Conservation (phyloP, 257 asterid genomes). For the Ilex asprella region DNA sequence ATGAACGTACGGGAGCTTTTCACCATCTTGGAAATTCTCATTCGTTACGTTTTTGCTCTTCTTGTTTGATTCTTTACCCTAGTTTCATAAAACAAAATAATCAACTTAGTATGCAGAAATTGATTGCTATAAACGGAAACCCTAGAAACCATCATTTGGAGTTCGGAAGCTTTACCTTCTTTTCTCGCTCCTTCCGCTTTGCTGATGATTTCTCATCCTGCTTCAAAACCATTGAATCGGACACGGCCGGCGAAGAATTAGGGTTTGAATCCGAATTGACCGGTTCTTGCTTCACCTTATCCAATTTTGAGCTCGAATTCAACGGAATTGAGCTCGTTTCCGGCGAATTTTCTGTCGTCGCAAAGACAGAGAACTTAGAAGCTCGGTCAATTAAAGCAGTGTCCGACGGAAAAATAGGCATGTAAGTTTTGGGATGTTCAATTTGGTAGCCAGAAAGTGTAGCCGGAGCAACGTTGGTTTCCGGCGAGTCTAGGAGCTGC, state of each 20-base stretch:
- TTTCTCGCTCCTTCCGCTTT: slow-evolving; percentile 82
- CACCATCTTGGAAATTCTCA: slow-evolving; percentile 44
- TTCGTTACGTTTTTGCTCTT: slow-evolving; percentile 56
- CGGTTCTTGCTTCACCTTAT: slow-evolving; percentile 65
- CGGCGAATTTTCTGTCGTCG: slow-evolving; percentile 33
- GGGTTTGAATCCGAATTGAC: slow-evolving; percentile 50
- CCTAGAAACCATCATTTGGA: not conserved
- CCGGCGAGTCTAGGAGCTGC: slow-evolving; percentile 56
- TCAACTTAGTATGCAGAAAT: not conserved
- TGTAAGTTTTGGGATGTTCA: slow-evolving; percentile 18
- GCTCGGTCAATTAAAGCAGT: slow-evolving; percentile 57
- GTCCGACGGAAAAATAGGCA: slow-evolving; percentile 58
- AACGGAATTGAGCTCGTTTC: slow-evolving; percentile 19
- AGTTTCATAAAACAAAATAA: slow-evolving; percentile 1
- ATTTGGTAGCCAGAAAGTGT: slow-evolving; percentile 5
- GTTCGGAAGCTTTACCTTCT: slow-evolving; percentile 40
- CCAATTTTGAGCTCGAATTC: slow-evolving; percentile 16
- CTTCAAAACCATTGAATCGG: slow-evolving; percentile 31
- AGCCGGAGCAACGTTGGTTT: slow-evolving; percentile 16
- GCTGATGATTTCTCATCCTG: slow-evolving; percentile 32
- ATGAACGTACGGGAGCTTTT: slow-evolving; percentile 77
- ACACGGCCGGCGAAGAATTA: slow-evolving; percentile 45
- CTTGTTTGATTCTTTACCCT: slow-evolving; percentile 55
- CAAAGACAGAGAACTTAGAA: slow-evolving; percentile 59
- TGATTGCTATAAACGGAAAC: not conserved